phyloP scores from a whole-genome alignment of 768 basidiomycete genomes.

The Lentinus tigrinus region DNA sequence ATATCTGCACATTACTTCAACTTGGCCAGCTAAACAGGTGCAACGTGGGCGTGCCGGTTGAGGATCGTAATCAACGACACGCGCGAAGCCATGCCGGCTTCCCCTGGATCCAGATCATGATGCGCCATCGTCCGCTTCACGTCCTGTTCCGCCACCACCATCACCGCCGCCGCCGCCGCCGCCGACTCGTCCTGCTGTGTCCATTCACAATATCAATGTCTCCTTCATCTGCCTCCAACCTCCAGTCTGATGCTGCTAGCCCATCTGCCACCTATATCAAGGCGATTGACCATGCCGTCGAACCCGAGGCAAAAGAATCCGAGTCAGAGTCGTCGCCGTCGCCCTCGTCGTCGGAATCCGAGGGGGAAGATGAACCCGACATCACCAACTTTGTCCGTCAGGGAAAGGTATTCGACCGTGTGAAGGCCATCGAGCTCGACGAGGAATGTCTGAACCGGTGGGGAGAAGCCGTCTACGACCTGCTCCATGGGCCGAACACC shows the following conservation, averaged over 20 bases:
- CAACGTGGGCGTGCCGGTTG: too few relatives aligned
- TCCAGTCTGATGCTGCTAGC: too few relatives aligned
- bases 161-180: background rate
- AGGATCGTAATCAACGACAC: too few relatives aligned
- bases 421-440: background rate
- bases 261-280: too few relatives aligned
- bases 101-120: too few relatives aligned
- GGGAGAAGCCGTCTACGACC: background rate
- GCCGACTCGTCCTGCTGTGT: background rate
- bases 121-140: too few relatives aligned
- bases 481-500: background rate
- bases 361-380: background rate
- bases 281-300: too few relatives aligned
- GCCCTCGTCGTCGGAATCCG: background rate
- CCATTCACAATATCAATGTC: background rate
- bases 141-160: too few relatives aligned
- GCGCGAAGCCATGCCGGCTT: too few relatives aligned
- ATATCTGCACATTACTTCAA: too few relatives aligned
- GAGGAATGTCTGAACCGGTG: background rate
- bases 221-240: background rate
- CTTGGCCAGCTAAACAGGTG: too few relatives aligned
- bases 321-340: background rate
- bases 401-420: background rate
- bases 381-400: background rate
- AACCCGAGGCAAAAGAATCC: too few relatives aligned